Percentiles rank a stretch among this genome's conserved stretches.
Conservation (phyloP, 495 filamentous ascomycete species). For the Talaromyces nanjingensis region DNA sequence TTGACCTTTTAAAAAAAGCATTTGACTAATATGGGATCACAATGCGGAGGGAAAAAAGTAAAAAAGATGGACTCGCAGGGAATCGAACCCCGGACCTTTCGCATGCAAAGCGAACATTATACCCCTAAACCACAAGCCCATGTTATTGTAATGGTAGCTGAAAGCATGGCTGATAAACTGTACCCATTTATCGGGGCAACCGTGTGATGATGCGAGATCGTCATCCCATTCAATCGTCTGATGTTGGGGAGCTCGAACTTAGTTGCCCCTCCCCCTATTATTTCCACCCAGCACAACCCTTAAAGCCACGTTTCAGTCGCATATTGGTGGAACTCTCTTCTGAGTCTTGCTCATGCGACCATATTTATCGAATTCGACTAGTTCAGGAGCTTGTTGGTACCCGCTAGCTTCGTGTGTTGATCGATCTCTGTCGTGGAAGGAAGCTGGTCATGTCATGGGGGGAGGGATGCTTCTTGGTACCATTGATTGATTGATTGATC, state of each 20-base stretch:
- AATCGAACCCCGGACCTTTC: conserved; percentile 5
- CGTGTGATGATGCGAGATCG: not conserved
- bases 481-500: not conserved
- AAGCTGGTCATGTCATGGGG: not conserved
- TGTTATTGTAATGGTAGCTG: not conserved
- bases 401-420: not conserved
- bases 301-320: conserved; percentile 8
- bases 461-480: conserved; percentile 2
- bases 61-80: conserved; percentile 1
- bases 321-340: not conserved
- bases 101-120: conserved; percentile 4
- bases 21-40: no score
- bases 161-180: not conserved
- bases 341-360: not conserved
- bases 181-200: not conserved
- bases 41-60: no score
- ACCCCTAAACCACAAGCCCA: conserved; percentile 5
- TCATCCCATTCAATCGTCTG: not conserved
- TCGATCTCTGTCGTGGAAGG: not conserved
- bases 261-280: conserved; percentile 8
- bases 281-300: not conserved
- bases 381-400: not conserved
- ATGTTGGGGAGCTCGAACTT: not conserved
- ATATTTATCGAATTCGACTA: not conserved
- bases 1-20: no score